phyloP scores from a whole-genome alignment of 352 stramenopile species.

The Pythium folliculosum region DNA sequence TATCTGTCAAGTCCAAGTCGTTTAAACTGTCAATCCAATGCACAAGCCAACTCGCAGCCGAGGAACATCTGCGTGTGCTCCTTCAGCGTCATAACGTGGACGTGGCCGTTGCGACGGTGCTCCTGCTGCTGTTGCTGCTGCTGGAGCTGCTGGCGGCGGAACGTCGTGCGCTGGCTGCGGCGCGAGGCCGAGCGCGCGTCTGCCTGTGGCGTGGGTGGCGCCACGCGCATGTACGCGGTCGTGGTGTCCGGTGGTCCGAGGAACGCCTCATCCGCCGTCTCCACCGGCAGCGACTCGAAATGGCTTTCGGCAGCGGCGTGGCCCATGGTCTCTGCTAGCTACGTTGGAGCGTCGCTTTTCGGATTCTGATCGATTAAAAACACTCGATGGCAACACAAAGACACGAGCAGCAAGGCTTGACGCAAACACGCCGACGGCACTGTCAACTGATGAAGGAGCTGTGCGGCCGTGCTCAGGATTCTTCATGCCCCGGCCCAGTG shows the following conservation, averaged over 20 bases:
- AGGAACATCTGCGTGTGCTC: conserved; percentile 48
- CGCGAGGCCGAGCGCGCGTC: conserved; percentile 1
- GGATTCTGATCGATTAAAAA: neutral
- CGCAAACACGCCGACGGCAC: no score
- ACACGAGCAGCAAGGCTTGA: no score
- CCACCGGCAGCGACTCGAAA: conserved; percentile 12
- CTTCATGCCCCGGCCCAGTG: no score
- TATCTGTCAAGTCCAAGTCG: no score
- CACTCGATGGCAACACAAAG: no score
- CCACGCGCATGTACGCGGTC: conserved; percentile 10
- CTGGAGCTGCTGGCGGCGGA: conserved; percentile 6
- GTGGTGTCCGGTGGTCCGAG: neutral
- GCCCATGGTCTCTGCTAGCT: no score
- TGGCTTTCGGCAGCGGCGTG: conserved; percentile 1
- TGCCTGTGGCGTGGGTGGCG: conserved; percentile 9
- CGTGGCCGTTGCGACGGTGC: conserved; percentile 35
- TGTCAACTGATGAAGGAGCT: no score
- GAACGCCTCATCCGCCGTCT: conserved; percentile 1
- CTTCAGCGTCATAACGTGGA: conserved; percentile 46
- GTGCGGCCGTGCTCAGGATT: no score
- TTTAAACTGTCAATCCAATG: no score
- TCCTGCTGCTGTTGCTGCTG: neutral
- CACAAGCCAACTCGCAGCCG: no score
- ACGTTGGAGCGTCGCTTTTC: neutral
- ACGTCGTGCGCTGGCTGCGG: conserved; percentile 10